A percentile compares a stretch with the other conserved stretches of the same genome.
Conservation (phyloP, 2,329 filamentous ascomycete genomes). For the Diplodia sapinea region DNA sequence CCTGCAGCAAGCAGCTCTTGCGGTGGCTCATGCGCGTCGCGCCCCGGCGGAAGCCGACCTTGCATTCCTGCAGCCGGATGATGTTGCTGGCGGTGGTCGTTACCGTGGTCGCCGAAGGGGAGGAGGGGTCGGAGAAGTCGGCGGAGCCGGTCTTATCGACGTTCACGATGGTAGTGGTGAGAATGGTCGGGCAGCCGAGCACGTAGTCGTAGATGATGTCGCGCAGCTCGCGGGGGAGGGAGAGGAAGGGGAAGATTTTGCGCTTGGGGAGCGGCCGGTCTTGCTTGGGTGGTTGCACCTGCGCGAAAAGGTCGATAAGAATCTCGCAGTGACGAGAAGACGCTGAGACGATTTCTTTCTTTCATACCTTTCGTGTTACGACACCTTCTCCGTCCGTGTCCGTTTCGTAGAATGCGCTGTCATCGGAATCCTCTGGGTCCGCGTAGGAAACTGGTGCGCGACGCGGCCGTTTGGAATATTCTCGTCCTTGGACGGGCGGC, state of each 20-base stretch:
- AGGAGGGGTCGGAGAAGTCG: neutral
- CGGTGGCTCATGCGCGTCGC: neutral
- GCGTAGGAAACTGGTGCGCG: constrained; percentile 6
- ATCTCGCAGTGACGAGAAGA: neutral
- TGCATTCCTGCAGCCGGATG: neutral
- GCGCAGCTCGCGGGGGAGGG: constrained; percentile 45
- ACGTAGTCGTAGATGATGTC: constrained; percentile 43
- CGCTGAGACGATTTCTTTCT: neutral
- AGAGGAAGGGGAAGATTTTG: constrained; percentile 45
- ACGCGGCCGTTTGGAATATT: constrained; percentile 1
- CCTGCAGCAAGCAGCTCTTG: neutral
- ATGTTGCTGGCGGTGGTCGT: neutral
- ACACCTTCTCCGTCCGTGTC: constrained; percentile 4
- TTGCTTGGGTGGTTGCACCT: neutral
- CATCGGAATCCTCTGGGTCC: constrained; percentile 8
- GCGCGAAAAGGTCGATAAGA: neutral
- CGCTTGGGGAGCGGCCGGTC: constrained; percentile 38
- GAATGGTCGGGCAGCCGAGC: constrained; percentile 39
- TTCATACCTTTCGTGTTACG: neutral
- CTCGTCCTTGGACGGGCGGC: neutral
- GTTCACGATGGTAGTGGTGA: constrained; percentile 32
- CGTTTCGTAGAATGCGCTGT: constrained; percentile 18
- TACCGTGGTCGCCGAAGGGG: neutral
- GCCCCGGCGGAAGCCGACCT: neutral
- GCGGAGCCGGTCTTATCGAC: too few relatives aligned